Percentiles rank a stretch among this genome's conserved stretches.
Conservation (phyloP, 345 rosid genomes). For the Salix dunnii region DNA sequence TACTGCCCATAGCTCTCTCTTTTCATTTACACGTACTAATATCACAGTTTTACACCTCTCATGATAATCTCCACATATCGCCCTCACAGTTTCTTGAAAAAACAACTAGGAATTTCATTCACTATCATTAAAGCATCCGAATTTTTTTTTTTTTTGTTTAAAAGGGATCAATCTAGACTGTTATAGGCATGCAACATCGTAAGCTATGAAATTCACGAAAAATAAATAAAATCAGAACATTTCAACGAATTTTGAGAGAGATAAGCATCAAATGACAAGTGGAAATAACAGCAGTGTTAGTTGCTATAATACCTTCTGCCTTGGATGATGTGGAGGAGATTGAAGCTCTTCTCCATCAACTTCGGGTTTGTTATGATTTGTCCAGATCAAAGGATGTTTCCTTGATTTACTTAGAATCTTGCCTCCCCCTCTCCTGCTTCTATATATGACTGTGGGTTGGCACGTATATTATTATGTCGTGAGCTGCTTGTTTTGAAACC, state of each 20-base stretch:
- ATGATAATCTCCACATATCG: slow-evolving; percentile 4
- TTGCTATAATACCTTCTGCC: slow-evolving; percentile 32
- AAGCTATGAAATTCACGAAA: not conserved
- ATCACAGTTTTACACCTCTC: slow-evolving; percentile 19
- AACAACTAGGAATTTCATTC: not conserved
- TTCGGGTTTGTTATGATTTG: slow-evolving; percentile 16
- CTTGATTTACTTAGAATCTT: not conserved
- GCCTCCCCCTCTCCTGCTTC: not conserved
- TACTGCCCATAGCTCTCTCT: slow-evolving; percentile 69
- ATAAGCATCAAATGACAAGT: slow-evolving; percentile 28
- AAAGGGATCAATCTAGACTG: not conserved
- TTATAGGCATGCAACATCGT: not conserved
- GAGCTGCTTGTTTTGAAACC: too few relatives aligned
- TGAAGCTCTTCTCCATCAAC: slow-evolving; percentile 43
- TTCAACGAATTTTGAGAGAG: slow-evolving; percentile 29
- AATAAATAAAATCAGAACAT: not conserved
- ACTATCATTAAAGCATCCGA: not conserved
- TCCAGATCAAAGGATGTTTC: not conserved
- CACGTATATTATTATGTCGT: too few relatives aligned
- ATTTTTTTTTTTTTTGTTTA: too few relatives aligned
- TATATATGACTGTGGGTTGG: too few relatives aligned
- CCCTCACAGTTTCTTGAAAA: not conserved
- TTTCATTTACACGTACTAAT: slow-evolving; percentile 23
- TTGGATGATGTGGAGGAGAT: slow-evolving; percentile 44
- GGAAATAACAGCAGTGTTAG: slow-evolving; percentile 4